Evolutionary conservation across 2,329 filamentous ascomycete genomes (phyloP), one percentile per base, ranked within the genome.

Genomic region (Colletotrichum musicola): DNA sequence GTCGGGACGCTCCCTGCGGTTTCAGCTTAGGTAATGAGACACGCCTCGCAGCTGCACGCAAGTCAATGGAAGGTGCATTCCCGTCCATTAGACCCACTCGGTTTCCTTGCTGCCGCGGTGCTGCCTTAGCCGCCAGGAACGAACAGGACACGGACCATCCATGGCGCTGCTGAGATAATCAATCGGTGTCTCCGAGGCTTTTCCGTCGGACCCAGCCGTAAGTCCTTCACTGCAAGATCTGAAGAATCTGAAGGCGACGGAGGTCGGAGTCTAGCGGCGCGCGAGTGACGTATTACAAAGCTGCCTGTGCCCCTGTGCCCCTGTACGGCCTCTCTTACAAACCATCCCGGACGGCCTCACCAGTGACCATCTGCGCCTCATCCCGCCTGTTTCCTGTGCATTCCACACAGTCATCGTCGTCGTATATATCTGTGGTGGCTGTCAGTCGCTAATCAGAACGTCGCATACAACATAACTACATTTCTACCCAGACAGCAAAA

Each of bases 261-360:
- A 64, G 30, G 30, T 18, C 62, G 62, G 62, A 30, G 18, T 27
- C 51, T 40, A 56, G 35, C 22, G 16, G 20, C 16, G 49, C 35
- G n/a, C 46, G 60, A 47, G 63, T 77, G 77, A 77, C 76, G 79
- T 77, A 82, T 82, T 81, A 82, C 80, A 80, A 82, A 82, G 80
- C 80, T 79, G 72, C 72, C 64, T 65, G 56, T 40, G 9, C 27
- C 6, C 6, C n/a, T 6, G 27, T 30, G 6, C 27, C 30, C 30
- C 30, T 35, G 30, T 35, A 80, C 80, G 79, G 72, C 72, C 64
- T 60, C 49, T 40, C 68, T 77, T 69, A 77, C 77, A 77, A 55
- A 65, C 72, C 54, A 18, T 46, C 40, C 75, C 69, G 68, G 75
- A 74, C 57, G 55, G 66, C 69, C 55, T 62, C 61, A 60, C n/a